A percentile compares a stretch with the other conserved stretches of the same genome.
Evolutionary conservation across 2,329 filamentous ascomycete genomes (phyloP).

Genomic region (Aulographum hederae): DNA sequence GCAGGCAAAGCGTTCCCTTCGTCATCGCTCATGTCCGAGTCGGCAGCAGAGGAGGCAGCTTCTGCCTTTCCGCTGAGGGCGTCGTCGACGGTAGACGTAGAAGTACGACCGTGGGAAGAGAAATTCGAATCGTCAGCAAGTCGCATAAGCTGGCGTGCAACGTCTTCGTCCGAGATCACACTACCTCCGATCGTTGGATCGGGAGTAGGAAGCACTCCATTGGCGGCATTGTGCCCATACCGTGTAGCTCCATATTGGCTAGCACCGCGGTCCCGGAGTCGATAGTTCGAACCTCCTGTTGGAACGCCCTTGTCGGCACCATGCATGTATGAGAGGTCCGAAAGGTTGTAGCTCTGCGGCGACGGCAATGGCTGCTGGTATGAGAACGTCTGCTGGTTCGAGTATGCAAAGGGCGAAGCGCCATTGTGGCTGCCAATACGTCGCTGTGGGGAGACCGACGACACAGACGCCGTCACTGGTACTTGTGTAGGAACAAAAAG

Average conservation of each 20-base stretch:
- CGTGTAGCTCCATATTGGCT: not conserved
- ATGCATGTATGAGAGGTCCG: slow-evolving; percentile 9
- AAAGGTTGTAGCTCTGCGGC: slow-evolving; percentile 51
- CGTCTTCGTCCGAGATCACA: slow-evolving; percentile 95
- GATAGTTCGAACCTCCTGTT: too few relatives aligned
- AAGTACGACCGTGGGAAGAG: slow-evolving; percentile 70
- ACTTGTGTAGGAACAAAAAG: slow-evolving; percentile 90
- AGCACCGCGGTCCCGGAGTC: too few relatives aligned
- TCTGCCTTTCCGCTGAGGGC: slow-evolving; percentile 84
- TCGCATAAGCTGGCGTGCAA: slow-evolving; percentile 91
- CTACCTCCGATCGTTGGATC: slow-evolving; percentile 85
- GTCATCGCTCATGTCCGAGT: slow-evolving; percentile 61
- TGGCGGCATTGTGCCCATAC: not conserved
- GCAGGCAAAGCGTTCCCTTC: slow-evolving; percentile 34
- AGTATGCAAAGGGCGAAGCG: slow-evolving; percentile 55
- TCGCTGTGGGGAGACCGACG: slow-evolving; percentile 85
- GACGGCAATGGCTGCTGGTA: slow-evolving; percentile 66
- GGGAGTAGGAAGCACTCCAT: slow-evolving; percentile 51
- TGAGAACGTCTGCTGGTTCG: slow-evolving; percentile 61
- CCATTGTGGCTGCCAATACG: slow-evolving; percentile 55
- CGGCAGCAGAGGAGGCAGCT: slow-evolving; percentile 48
- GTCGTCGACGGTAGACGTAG: slow-evolving; percentile 83
- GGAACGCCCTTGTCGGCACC: too few relatives aligned
- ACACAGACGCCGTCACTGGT: slow-evolving; percentile 85
- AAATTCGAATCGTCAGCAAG: slow-evolving; percentile 87